Percentiles rank a stretch among this genome's conserved stretches.
Conservation (phyloP, 1,139 yeast species). For the Saccharomyces hybrid region DNA sequence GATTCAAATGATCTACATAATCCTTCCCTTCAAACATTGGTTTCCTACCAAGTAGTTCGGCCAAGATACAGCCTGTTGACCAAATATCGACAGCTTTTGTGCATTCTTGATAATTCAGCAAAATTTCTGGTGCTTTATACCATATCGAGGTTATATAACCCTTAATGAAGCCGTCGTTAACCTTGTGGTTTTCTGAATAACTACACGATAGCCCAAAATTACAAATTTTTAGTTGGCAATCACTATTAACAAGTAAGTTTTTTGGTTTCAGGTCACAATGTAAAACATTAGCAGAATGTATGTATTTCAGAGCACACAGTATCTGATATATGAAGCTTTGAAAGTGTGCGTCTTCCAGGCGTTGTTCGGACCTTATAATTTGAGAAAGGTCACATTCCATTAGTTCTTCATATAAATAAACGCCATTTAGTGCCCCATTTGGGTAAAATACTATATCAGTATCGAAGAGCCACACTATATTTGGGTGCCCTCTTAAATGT, state of each 20-base stretch:
- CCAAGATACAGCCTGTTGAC: slow-evolving; percentile 94
- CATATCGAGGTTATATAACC: slow-evolving; percentile 92
- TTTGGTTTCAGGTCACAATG: slow-evolving; percentile 94
- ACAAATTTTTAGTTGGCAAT: slow-evolving; percentile 88
- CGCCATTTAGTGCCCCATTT: slow-evolving; percentile 67
- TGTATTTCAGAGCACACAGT: slow-evolving; percentile 82
- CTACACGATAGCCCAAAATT: slow-evolving; percentile 96
- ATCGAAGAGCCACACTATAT: slow-evolving; percentile 87
- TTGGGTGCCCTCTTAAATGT: slow-evolving; percentile 85
- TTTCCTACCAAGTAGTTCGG: slow-evolving; percentile 83
- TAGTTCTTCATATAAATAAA: slow-evolving; percentile 82
- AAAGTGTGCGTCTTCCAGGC: slow-evolving; percentile 86
- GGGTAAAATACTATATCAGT: slow-evolving; percentile 59
- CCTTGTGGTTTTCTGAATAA: slow-evolving; percentile 71
- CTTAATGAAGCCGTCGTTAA: slow-evolving; percentile 83
- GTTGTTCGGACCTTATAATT: slow-evolving; percentile 86
- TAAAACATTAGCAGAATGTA: slow-evolving; percentile 88
- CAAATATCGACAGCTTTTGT: slow-evolving; percentile 93
- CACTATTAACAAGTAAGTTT: slow-evolving; percentile 82
- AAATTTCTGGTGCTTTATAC: background rate
- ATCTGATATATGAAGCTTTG: slow-evolving; percentile 88
- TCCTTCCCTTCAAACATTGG: slow-evolving; percentile 91
- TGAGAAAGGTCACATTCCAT: slow-evolving; percentile 99
- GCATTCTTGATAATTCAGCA: slow-evolving; percentile 49
- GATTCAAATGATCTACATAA: slow-evolving; percentile 88